Base-by-base conservation (phyloP, 345 rosid species). In the Isatis tinctoria region DNA sequence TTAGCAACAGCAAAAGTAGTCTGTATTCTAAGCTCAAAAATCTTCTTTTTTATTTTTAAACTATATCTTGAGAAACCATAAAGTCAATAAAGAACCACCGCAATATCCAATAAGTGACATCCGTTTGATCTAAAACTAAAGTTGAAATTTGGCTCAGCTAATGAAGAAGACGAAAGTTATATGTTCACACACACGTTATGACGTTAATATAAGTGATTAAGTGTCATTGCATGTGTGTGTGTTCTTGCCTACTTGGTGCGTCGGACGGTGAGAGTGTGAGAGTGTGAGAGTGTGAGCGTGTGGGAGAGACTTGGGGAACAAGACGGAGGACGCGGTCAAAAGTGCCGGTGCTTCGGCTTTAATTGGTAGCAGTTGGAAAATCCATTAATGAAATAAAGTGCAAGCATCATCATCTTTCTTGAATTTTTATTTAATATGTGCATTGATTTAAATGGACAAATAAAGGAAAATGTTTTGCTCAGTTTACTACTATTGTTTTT, bases 261-360 rank as follows among this genome's bases (percentile, higher is more conserved):
- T 57, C 45, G 43, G 78, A 74, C 78, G 73, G 78, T 67, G 67
- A 45, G 48, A 45, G 16, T 33, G 70, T 72, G 62, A 33, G 71
- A 44, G 24, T 33, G 27, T 60, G 62, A 51, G 47, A 60, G 64
- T 33, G 70, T 72, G 62, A 33, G 71, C 56, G 24, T 33, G 27
- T 60, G 62, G 59, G 47, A 60, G 64, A 68, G 70, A 26, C 74
- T 75, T 75, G 74, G 70, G 65, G 79, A 53, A 44, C 65, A 69
- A 76, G 79, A 35, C 14, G 58, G 69, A 41, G 62, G 59, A 75
- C 48, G 6, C 59, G 74, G 79, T 76, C 74, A 67, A 76, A 69
- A 69, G 13, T 62, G 79, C 57, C 74, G 79, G 79, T 76, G 75
- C 68, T 39, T 14, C 59, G 16, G 33, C 79, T 33, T 69, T 75